Evolutionary conservation across 768 basidiomycete genomes (phyloP).

Genomic region (Termitomyces sp.): DNA sequence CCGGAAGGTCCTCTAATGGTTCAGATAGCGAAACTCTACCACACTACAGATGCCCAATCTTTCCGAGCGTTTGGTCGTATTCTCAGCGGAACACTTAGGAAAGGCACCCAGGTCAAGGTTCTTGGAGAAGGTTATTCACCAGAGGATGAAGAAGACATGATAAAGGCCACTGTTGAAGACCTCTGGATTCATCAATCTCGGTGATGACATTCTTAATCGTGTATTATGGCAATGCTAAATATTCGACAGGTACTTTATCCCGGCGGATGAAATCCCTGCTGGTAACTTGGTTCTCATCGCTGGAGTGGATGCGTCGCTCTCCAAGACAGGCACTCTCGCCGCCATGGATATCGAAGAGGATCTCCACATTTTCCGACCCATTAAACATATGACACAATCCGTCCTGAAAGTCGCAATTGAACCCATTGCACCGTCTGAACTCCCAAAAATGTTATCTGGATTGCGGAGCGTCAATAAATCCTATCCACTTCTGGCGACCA

Average conservation of each 20-base stretch:
- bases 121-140: slow-evolving; percentile 96
- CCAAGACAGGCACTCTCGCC: slow-evolving; percentile 90
- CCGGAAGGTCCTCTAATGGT: slow-evolving; percentile 88
- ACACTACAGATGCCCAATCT: slow-evolving; percentile 93
- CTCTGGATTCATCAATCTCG: slow-evolving; percentile 91
- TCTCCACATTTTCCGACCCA: slow-evolving; percentile 91
- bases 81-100: slow-evolving; percentile 84
- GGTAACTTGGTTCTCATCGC: slow-evolving; percentile 93
- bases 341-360: slow-evolving; percentile 75
- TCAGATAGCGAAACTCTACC: slow-evolving; percentile 91
- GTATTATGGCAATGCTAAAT: slow-evolving; percentile 6
- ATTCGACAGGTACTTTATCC: slow-evolving; percentile 76
- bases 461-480: slow-evolving; percentile 97
- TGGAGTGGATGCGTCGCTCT: slow-evolving; percentile 91
- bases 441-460: slow-evolving; percentile 98
- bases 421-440: slow-evolving; percentile 94
- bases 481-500: slow-evolving; percentile 90
- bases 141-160: slow-evolving; percentile 99
- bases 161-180: slow-evolving; percentile 77
- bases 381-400: slow-evolving; percentile 96
- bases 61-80: slow-evolving; percentile 97
- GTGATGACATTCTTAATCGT: slow-evolving; percentile 37
- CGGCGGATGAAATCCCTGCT: slow-evolving; percentile 82
- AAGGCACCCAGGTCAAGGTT: slow-evolving; percentile 88
- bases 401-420: slow-evolving; percentile 98